Evolutionary conservation across 345 rosid genomes (phyloP), one percentile per base, ranked within the genome.

Genomic region (Pugionium cornutum): DNA sequence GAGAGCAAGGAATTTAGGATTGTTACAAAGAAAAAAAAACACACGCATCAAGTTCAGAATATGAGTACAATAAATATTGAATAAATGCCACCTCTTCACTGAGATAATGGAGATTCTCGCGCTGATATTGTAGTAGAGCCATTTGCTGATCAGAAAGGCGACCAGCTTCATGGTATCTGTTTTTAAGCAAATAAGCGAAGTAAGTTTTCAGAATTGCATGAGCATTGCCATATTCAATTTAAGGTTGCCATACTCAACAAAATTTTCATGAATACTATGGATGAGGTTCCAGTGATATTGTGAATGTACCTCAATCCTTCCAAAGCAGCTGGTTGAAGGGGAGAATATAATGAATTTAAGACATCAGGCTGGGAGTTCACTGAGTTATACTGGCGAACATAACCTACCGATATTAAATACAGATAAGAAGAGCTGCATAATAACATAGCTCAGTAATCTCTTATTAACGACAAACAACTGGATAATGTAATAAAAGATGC

Each of bases 61-160:
- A 46, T 45, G 41, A 30, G 4, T n/a, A n/a, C n/a, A n/a, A n/a
- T n/a, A 25, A 52, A 40, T 46, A 58, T 11, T 28, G 18, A 51
- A 18, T 51, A 41, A 58, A 6, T 64, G 39, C 32, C 48, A 79
- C 99, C 96, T 92, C 98, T 80, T 90, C 97, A 43, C 96, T 90
- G 63, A 92, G 80, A 76, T 89, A 88, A 78, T 92, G 99, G 55
- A 92, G 97, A 80, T 92, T 92, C 73, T 92, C 99, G 11, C 97
- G 97, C 75, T 92, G 97, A 78, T 90, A 92, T 66, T 92, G 99
- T 79, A 92, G 76, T 70, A 92, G 78, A 68, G 97, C 97, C 99
- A 90, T 92, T 72, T 92, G 99, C 80, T 92, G 97, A 74, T 92
- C 99, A 66, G 96, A 92, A 62, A 92, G 92, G 61, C 97, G 86